Evolutionary conservation across 2,329 filamentous ascomycete species (phyloP).

Genomic region (Cryphonectria nitschkei): DNA sequence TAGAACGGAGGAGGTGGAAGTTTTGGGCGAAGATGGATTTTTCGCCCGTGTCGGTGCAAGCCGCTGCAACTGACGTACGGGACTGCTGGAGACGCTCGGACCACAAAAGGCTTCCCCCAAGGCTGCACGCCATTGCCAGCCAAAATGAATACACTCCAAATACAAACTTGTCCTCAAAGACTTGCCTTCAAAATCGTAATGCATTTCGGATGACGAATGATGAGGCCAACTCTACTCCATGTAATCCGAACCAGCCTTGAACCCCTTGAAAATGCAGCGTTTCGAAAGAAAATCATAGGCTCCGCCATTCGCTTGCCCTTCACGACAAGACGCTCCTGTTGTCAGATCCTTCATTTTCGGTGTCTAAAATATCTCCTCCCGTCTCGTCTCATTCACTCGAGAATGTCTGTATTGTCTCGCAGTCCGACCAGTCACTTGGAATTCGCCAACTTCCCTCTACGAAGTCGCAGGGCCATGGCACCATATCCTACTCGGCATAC

Average conservation of each 20-base stretch:
- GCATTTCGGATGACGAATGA: constrained; percentile 15
- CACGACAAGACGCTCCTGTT: constrained; percentile 11
- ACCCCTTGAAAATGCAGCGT: constrained; percentile 27
- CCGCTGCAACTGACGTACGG: background rate
- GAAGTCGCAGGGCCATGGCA: background rate
- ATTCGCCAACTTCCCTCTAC: background rate
- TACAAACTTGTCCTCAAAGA: background rate
- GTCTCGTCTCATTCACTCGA: background rate
- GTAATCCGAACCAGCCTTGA: constrained; percentile 15
- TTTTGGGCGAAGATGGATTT: background rate
- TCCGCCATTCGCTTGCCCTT: constrained; percentile 9
- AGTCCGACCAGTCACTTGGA: background rate
- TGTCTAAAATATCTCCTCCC: background rate
- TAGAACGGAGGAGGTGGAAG: background rate
- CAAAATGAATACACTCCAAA: background rate
- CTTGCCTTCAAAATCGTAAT: background rate
- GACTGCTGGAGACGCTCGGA: background rate
- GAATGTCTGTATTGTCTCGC: background rate
- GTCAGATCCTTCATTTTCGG: constrained; percentile 12
- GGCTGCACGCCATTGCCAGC: background rate
- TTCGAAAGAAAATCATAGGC: constrained; percentile 19
- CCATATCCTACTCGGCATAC: constrained; percentile 36
- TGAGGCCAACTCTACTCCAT: constrained; percentile 27
- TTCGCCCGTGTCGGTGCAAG: background rate
- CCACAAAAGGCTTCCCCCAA: constrained; percentile 5